Percentiles rank a stretch among this genome's conserved stretches.
phyloP scores from a whole-genome alignment of 176 grass and related monocot genomes.

The Guadua angustifolia region DNA sequence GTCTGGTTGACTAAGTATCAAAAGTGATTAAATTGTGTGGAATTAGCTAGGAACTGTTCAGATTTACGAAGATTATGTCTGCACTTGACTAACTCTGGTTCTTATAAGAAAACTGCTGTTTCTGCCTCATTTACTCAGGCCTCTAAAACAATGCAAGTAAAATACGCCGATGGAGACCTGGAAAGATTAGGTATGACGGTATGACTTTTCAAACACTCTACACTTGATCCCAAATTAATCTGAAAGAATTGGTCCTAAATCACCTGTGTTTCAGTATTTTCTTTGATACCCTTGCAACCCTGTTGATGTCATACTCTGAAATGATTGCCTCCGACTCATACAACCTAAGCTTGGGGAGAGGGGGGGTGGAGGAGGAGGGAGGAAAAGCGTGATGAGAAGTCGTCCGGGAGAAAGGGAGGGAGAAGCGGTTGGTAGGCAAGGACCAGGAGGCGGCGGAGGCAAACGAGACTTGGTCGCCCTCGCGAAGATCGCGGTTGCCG shows the following conservation, averaged over 20 bases:
- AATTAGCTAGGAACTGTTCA: neutral
- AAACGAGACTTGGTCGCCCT: too few relatives aligned
- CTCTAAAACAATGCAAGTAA: too few relatives aligned
- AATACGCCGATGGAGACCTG: too few relatives aligned
- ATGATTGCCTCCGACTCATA: neutral
- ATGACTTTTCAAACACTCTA: neutral
- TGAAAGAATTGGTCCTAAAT: neutral
- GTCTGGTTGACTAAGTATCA: neutral
- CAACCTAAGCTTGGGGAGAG: too few relatives aligned
- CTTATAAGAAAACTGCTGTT: neutral
- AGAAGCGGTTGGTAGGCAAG: too few relatives aligned
- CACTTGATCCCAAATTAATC: neutral
- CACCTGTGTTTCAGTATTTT: neutral
- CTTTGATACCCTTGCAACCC: neutral
- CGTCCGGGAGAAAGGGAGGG: too few relatives aligned
- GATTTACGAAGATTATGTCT: neutral
- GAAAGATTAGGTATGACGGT: slow-evolving; percentile 58
- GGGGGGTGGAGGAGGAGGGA: too few relatives aligned
- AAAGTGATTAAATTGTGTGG: neutral
- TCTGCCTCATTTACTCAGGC: slow-evolving; percentile 15
- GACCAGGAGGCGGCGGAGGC: too few relatives aligned
- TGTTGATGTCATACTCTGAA: slow-evolving; percentile 10
- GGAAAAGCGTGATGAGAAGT: too few relatives aligned
- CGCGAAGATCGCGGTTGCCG: too few relatives aligned
- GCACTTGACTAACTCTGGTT: neutral